Base-by-base conservation (phyloP, 345 rosid species). In the Citrus inodora region DNA sequence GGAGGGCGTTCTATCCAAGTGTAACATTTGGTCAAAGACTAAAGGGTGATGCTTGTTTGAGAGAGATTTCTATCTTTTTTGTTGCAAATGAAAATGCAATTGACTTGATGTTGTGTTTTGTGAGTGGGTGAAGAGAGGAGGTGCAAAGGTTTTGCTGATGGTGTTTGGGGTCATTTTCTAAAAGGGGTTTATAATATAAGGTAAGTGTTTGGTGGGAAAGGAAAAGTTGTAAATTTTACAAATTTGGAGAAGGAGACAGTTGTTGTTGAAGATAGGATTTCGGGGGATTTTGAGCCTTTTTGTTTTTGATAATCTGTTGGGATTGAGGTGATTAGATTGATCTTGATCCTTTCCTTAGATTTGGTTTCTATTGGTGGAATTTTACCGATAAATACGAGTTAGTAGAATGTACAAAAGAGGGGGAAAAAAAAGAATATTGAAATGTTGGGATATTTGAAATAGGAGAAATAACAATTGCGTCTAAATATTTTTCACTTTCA, bases 1-100 rank as follows among this genome's bases (percentile, higher is more conserved):
- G 19, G 93, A 82, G n/a, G 94, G 89, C 25, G 79, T 70, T 79
- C 81, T 69, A 19, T 86, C 90, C 30, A 85, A 88, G 72, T 85
- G 93, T 42, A 93, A 90, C 97, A 92, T 89, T 83, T 83, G 35
- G 32, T 72, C 0, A 19, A 65, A 33, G 11, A 19, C 2, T 33
- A 0, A 21, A 1, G 25, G 40, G 21, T 40, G 46, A 2, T 3
- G 51, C 5, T 4, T 25, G 14, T 69, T 65, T 33, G n/a, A 46
- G 58, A 6, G 33, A 46, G 33, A 35, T 11, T 69, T 48, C 11
- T 55, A 42, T 21, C 58, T 53, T 17, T 46, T 46, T 13, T 46
- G 51, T 13, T 46, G 51, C 0, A 46, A 46, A 46, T 16, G 58
- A 53, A 53, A 53, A 4, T 17, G 58, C 58, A 53, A 53, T 53